A percentile compares a stretch with the other conserved stretches of the same genome.
phyloP scores from a whole-genome alignment of 805 yeast genomes.

The Hemisphaericaspora nanyangensis region DNA sequence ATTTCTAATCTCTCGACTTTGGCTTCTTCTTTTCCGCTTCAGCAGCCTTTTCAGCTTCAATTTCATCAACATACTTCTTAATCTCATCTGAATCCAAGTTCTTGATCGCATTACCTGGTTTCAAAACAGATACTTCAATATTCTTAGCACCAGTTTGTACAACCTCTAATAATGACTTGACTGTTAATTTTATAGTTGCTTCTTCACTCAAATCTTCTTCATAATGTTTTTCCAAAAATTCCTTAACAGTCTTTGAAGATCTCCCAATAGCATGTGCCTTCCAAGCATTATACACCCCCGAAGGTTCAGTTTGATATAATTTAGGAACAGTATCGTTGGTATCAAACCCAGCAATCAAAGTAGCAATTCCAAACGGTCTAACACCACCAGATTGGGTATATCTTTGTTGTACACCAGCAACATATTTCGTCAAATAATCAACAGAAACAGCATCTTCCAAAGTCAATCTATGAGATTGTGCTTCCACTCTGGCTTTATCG shows the following conservation, averaged over 20 bases:
- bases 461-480: slow-evolving; percentile 91
- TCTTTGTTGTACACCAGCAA: slow-evolving; percentile 97
- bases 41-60: slow-evolving; percentile 83
- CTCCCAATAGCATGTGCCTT: slow-evolving; percentile 97
- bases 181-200: slow-evolving; percentile 73
- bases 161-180: slow-evolving; percentile 86
- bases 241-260: slow-evolving; percentile 91
- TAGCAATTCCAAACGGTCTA: slow-evolving; percentile 95
- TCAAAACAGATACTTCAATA: slow-evolving; percentile 87
- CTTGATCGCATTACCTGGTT: slow-evolving; percentile 59
- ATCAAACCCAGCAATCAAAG: slow-evolving; percentile 94
- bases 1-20: slow-evolving; percentile 18
- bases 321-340: slow-evolving; percentile 75
- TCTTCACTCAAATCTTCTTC: slow-evolving; percentile 58
- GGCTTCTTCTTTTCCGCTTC: slow-evolving; percentile 73
- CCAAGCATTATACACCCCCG: slow-evolving; percentile 97
- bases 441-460: slow-evolving; percentile 90
- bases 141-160: slow-evolving; percentile 98
- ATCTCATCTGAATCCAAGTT: slow-evolving; percentile 67
- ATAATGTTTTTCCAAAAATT: slow-evolving; percentile 88
- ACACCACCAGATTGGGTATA: slow-evolving; percentile 99
- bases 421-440: slow-evolving; percentile 87
- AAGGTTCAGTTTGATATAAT: slow-evolving; percentile 93
- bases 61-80: slow-evolving; percentile 68
- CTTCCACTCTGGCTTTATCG: slow-evolving; percentile 94